A percentile compares a stretch with the other conserved stretches of the same genome.
phyloP scores from a whole-genome alignment of 2,329 filamentous ascomycete genomes.

The Alternaria sp. region DNA sequence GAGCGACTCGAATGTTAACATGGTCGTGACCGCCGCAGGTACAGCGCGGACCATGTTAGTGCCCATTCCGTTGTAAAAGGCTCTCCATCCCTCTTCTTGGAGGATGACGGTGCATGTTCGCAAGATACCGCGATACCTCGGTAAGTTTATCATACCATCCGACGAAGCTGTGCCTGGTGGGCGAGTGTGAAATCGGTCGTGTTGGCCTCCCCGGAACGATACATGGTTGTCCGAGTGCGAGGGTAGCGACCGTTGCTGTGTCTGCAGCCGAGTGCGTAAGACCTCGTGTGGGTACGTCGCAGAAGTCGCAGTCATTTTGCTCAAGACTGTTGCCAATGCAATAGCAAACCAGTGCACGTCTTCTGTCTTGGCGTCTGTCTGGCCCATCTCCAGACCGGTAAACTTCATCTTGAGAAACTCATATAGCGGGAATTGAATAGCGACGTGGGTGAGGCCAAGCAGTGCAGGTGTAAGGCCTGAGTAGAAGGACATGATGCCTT shows the following conservation, averaged over 20 bases:
- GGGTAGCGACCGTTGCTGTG: slow-evolving; percentile 77
- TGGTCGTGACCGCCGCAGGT: slow-evolving; percentile 94
- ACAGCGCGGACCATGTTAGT: slow-evolving; percentile 97
- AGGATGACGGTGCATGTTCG: slow-evolving; percentile 87
- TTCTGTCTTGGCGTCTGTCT: slow-evolving; percentile 64
- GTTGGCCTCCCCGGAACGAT: slow-evolving; percentile 53
- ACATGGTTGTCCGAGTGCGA: slow-evolving; percentile 59
- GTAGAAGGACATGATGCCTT: slow-evolving; percentile 92
- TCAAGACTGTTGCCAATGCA: slow-evolving; percentile 86
- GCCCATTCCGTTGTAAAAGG: slow-evolving; percentile 96
- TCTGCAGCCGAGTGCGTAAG: slow-evolving; percentile 90
- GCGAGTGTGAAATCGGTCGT: slow-evolving; percentile 54
- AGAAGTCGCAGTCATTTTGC: slow-evolving; percentile 92
- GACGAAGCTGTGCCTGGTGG: slow-evolving; percentile 60
- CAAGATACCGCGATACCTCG: slow-evolving; percentile 78
- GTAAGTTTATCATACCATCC: slow-evolving; percentile 64
- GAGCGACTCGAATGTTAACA: slow-evolving; percentile 93
- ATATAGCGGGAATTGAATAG: slow-evolving; percentile 96
- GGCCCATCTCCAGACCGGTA: slow-evolving; percentile 88
- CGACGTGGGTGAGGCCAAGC: slow-evolving; percentile 91
- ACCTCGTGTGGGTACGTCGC: slow-evolving; percentile 98
- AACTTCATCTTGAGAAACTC: slow-evolving; percentile 92
- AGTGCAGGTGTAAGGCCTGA: slow-evolving; percentile 92
- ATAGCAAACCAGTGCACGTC: slow-evolving; percentile 84
- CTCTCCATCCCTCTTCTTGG: slow-evolving; percentile 90